A percentile compares a stretch with the other conserved stretches of the same genome.
These are phyloP conservation scores for Phytophthora quininea DNA, from an alignment of 352 stramenopile genomes.

Conservation along the genomic window DNA sequence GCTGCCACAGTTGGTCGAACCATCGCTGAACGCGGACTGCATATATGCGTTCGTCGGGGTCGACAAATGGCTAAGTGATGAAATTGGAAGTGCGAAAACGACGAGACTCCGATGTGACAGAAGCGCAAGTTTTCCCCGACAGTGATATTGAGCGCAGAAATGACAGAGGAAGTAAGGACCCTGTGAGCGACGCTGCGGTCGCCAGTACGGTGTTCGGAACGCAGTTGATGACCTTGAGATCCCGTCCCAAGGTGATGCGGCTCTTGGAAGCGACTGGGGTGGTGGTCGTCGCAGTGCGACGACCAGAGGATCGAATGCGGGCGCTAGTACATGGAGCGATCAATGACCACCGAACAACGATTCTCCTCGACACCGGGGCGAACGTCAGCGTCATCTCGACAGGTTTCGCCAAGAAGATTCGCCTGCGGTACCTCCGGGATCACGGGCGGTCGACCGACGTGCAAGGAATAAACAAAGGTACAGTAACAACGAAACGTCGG, in stretches of 20 bases:
- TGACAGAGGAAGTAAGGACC: no score
- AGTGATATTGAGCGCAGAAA: neutral
- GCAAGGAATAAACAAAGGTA: neutral
- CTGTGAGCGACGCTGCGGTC: no score
- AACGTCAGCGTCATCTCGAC: slow-evolving; percentile 3
- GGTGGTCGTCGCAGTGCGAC: slow-evolving; percentile 1
- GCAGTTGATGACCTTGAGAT: no score
- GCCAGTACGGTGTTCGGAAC: no score
- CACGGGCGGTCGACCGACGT: neutral
- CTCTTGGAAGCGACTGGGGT: neutral
- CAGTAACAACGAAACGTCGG: neutral
- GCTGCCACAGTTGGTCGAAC: slow-evolving; percentile 6
- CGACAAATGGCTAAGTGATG: slow-evolving; percentile 5
- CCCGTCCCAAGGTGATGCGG: neutral
- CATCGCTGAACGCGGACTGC: neutral
- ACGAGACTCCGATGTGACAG: neutral
- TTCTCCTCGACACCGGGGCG: slow-evolving; percentile 3
- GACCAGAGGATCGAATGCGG: slow-evolving; percentile 3
- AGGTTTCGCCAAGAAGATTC: neutral
- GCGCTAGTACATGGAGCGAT: neutral
- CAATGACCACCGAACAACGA: neutral
- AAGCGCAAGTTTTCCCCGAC: neutral
- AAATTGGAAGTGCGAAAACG: neutral
- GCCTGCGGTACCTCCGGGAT: neutral
- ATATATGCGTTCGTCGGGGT: slow-evolving; percentile 3